Base-by-base conservation (phyloP, 106 monocot genomes). In the Acanthochlamys bracteata region DNA sequence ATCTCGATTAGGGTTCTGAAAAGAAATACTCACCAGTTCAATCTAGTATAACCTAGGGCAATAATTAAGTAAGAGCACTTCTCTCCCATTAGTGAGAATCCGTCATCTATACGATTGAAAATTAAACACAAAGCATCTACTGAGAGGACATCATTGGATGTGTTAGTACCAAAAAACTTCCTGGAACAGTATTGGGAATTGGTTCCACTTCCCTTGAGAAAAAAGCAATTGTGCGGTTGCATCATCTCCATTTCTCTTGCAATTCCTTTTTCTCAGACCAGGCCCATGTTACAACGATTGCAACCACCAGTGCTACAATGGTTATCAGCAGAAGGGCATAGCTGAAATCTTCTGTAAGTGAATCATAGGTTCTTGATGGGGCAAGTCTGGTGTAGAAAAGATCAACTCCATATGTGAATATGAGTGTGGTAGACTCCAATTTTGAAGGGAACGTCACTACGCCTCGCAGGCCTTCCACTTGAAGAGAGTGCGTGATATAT, bases 331-430 rank as follows among this genome's bases (percentile, higher is more conserved):
- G 83, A 24, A 99, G 91, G 11, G 83, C 92, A 23, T 92, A 99
- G 75, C 76, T 92, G 69, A 99, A 99, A 57, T 99, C 98, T 67
- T 99, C 98, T 22, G 98, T 99, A 6, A 99, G 85, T 0, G 98
- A 99, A 66, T 99, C 98, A 49, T 92, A 99, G 39, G 88, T 92
- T 58, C 88, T 64, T 39, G 98, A 99, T n/a, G 98, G 92, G 41
- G 98, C 92, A n/a, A 92, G 73, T 53, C 77, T 74, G 13, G 92
- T 92, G 53, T 80, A 99, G 73, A 99, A 99, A 15, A 99, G 76
- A 78, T 99, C 98, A 20, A 99, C 61, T 0, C 98, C 98, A 15
- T 92, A 99, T 39, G 89, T 70, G 75, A 99, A 92, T 52, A 99
- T 76, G 2, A 85, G 89, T 6, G 92, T 75, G 10, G 92, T 92